These are phyloP conservation scores for Trichophyton mentagrophytes DNA, from an alignment of 2,329 filamentous ascomycete species.

Conservation along the genomic window DNA sequence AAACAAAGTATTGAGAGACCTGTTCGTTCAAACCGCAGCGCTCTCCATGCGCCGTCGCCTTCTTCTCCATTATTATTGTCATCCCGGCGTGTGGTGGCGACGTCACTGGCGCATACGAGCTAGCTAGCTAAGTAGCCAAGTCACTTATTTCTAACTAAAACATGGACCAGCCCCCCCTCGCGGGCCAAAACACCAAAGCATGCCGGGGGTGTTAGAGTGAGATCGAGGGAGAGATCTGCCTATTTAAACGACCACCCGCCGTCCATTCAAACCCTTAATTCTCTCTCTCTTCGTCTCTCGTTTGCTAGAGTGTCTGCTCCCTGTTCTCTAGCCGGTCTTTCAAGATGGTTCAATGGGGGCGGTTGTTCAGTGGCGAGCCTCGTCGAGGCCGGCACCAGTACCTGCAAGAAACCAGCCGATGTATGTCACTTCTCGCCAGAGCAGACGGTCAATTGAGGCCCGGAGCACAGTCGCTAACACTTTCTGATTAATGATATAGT, in stretches of 20 bases:
- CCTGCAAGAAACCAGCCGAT: constrained; percentile 28
- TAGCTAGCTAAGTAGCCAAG: neutral
- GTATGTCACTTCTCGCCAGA: constrained; percentile 19
- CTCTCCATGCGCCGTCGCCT: too few relatives aligned
- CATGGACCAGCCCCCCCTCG: neutral
- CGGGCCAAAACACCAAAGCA: neutral
- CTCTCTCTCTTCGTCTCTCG: neutral
- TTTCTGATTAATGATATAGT: constrained; percentile 19
- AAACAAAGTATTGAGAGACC: neutral
- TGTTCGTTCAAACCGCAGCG: neutral
- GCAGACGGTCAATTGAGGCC: neutral
- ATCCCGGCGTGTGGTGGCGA: neutral
- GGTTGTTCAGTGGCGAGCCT: constrained; percentile 19
- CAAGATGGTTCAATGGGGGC: constrained; percentile 29
- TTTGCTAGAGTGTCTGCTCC: neutral
- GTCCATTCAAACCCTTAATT: neutral
- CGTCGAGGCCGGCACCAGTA: constrained; percentile 19
- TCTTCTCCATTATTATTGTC: too few relatives aligned
- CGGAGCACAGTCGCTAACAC: neutral
- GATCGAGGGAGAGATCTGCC: neutral
- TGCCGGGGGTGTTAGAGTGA: neutral
- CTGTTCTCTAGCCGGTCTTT: neutral
- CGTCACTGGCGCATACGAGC: neutral
- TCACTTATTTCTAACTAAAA: too few relatives aligned
- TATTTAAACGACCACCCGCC: neutral